A percentile compares a stretch with the other conserved stretches of the same genome.
Conservation (phyloP, 176 grass and related monocot genomes). For the Aegilops speltoides region DNA sequence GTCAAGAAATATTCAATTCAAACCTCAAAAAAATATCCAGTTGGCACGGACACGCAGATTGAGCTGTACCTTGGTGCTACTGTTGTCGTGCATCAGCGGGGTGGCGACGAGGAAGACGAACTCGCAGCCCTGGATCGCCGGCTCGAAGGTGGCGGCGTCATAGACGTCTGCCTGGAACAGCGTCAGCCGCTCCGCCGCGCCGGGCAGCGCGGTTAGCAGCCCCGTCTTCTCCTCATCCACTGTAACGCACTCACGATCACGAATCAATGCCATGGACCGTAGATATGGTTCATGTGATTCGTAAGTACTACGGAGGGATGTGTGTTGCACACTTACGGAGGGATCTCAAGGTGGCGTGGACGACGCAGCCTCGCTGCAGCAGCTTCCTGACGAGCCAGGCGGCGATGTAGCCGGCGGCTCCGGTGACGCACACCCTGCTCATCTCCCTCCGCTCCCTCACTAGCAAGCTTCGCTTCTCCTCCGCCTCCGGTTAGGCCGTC, state of each 20-base stretch:
- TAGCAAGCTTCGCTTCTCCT: not conserved
- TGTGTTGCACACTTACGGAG: not conserved
- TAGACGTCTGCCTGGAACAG: conserved; percentile 61
- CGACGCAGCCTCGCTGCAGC: not conserved
- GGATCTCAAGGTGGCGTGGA: not conserved
- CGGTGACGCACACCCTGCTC: conserved; percentile 4
- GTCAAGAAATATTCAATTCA: too few species aligned
- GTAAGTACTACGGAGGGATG: too few species aligned
- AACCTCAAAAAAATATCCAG: too few species aligned
- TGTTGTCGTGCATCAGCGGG: conserved; percentile 32
- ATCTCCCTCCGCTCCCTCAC: not conserved
- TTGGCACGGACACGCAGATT: too few species aligned
- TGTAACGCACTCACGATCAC: not conserved
- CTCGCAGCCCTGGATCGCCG: conserved; percentile 55
- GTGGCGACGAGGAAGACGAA: conserved; percentile 57
- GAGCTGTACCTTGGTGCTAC: conserved; percentile 39
- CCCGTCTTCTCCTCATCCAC: conserved; percentile 44
- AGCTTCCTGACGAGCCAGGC: conserved; percentile 26
- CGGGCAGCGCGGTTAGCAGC: conserved; percentile 39
- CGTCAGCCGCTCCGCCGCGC: conserved; percentile 43
- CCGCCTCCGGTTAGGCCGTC: too few species aligned
- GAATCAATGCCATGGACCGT: too few species aligned
- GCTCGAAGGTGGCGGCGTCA: conserved; percentile 49
- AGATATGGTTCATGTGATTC: too few species aligned
- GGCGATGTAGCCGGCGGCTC: conserved; percentile 4